Conservation (phyloP, 164 flowering plant genomes). For the Stephania yunnanensis region DNA sequence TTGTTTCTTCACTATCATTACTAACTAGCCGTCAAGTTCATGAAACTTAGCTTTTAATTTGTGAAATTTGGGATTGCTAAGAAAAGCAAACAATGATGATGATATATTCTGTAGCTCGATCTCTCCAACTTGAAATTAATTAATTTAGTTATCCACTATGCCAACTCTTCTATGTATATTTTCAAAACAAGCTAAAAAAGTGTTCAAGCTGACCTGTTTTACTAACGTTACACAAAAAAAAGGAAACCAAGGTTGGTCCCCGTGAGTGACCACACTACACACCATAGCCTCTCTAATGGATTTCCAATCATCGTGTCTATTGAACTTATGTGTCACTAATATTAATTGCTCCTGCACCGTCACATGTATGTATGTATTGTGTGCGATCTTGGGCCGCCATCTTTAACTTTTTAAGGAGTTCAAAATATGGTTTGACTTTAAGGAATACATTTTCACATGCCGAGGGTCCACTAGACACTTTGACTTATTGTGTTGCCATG, state of each 20-base stretch:
- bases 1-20: neutral
- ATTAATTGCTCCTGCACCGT: neutral
- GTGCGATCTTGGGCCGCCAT: neutral
- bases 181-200: neutral
- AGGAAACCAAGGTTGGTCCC: neutral
- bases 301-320: neutral
- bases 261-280: neutral
- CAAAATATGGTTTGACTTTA: too few species aligned
- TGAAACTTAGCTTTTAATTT: neutral
- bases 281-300: neutral
- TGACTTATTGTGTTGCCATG: too few species aligned
- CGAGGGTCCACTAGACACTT: too few species aligned
- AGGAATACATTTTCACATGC: too few species aligned
- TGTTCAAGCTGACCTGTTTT: neutral
- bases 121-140: neutral
- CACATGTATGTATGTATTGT: neutral
- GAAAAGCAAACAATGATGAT: neutral
- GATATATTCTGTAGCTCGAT: neutral
- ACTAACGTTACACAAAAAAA: constrained; percentile 7
- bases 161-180: neutral
- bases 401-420: neutral
- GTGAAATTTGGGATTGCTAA: neutral
- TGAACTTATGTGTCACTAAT: neutral
- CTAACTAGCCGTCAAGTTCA: neutral
- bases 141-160: neutral